phyloP scores from a whole-genome alignment of 2,329 filamentous ascomycete genomes.

The Beauveria rudraprayagi region DNA sequence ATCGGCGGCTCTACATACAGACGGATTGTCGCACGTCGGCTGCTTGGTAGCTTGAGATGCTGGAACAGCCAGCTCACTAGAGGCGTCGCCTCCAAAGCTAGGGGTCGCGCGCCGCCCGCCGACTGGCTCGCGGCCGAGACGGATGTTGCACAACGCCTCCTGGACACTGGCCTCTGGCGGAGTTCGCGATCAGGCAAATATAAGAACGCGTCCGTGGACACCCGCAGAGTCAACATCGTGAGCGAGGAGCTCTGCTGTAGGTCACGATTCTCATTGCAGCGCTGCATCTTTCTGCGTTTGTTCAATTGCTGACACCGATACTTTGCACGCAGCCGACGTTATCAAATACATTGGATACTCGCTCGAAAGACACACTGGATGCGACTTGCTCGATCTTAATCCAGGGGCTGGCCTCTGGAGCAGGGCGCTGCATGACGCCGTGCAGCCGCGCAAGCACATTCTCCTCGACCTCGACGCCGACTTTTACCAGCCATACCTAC shows the following conservation, averaged over 20 bases:
- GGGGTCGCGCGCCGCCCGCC: not conserved
- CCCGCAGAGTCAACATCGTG: constrained; percentile 43
- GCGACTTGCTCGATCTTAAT: constrained; percentile 81
- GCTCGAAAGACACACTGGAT: constrained; percentile 62
- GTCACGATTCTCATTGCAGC: constrained; percentile 4
- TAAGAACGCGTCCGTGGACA: constrained; percentile 17
- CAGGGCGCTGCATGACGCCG: constrained; percentile 59
- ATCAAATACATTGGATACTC: constrained; percentile 61
- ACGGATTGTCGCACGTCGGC: not conserved
- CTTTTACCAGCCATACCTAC: constrained; percentile 53
- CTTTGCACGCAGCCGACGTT: constrained; percentile 49
- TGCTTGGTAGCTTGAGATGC: not conserved
- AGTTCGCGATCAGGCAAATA: not conserved
- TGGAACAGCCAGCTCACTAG: not conserved
- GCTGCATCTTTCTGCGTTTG: not conserved
- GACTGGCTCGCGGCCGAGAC: not conserved
- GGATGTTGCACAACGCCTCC: constrained; percentile 19
- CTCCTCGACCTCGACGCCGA: constrained; percentile 65
- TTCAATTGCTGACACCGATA: not conserved
- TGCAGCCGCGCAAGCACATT: constrained; percentile 75
- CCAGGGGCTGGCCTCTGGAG: constrained; percentile 78
- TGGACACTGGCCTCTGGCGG: constrained; percentile 21
- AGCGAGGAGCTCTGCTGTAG: constrained; percentile 42
- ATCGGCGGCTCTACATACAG: not conserved
- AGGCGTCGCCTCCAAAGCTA: not conserved